A percentile compares a stretch with the other conserved stretches of the same genome.
phyloP scores from a whole-genome alignment of 2,329 filamentous ascomycete genomes.

The Gaeumannomyces tritici region DNA sequence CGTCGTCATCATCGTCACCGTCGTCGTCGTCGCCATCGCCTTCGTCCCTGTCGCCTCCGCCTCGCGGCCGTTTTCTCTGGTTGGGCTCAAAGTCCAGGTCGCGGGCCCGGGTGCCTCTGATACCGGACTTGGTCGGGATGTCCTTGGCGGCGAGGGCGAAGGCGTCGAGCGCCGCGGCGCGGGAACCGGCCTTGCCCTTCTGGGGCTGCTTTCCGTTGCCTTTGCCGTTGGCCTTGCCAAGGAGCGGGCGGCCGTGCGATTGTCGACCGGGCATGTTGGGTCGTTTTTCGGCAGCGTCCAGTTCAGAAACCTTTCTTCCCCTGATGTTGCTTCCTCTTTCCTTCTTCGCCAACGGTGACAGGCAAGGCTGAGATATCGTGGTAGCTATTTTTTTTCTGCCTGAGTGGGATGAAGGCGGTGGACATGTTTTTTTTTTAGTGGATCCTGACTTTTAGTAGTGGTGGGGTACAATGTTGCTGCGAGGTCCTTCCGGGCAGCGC shows the following conservation, averaged over 20 bases:
- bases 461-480: background rate
- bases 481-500: no score
- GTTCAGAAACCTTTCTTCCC: background rate
- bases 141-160: conserved; percentile 48
- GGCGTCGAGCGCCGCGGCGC: conserved; percentile 37
- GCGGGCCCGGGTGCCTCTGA: conserved; percentile 28
- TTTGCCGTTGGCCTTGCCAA: conserved; percentile 13
- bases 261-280: conserved; percentile 45
- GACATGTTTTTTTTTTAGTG: conserved; percentile 1
- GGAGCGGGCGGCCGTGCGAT: conserved; percentile 44
- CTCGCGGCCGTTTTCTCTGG: conserved; percentile 29
- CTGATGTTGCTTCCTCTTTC: conserved; percentile 4
- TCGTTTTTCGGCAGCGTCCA: background rate
- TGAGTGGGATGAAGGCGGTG: conserved; percentile 9
- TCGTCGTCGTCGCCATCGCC: conserved; percentile 45
- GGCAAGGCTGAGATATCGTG: background rate
- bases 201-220: conserved; percentile 14
- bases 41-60: conserved; percentile 32
- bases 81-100: conserved; percentile 41
- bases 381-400: conserved; percentile 11
- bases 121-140: conserved; percentile 27
- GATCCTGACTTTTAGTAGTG: background rate
- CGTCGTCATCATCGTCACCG: conserved; percentile 45
- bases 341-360: background rate
- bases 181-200: conserved; percentile 2